Evolutionary conservation across 1,284 basidiomycete species (phyloP).

Genomic region (Irpex sp.): DNA sequence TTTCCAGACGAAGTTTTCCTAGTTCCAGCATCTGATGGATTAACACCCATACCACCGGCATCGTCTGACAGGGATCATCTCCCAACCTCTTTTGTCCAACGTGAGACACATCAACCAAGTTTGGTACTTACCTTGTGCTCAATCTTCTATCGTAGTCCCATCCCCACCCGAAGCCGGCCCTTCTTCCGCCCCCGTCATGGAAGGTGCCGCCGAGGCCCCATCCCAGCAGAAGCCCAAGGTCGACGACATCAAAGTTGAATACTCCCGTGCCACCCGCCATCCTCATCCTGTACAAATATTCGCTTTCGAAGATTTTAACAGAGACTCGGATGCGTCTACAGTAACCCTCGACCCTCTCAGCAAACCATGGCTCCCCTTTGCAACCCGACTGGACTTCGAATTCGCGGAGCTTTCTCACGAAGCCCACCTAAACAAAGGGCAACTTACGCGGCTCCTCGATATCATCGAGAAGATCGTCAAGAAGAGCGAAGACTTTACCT

Average conservation of each 20-base stretch:
- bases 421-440: not conserved
- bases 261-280: not conserved
- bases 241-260: not conserved
- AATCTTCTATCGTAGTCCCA: not conserved
- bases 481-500: not conserved
- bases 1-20: not conserved
- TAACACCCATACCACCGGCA: not conserved
- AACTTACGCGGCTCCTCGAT: not conserved
- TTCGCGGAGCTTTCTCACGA: conserved; percentile 2
- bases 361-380: conserved; percentile 2
- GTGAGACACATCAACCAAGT: not conserved
- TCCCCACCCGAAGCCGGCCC: not conserved
- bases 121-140: not conserved
- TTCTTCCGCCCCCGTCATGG: not conserved
- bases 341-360: not conserved
- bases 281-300: not conserved
- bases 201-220: not conserved
- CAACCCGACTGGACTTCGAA: not conserved
- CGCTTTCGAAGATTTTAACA: not conserved
- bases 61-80: not conserved
- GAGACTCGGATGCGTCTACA: not conserved
- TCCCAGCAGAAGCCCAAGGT: not conserved
- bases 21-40: not conserved
- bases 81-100: not conserved
- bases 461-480: not conserved